Evolutionary conservation across 139 green algal genomes (phyloP).

Genomic region (Coelastrella sp.): DNA sequence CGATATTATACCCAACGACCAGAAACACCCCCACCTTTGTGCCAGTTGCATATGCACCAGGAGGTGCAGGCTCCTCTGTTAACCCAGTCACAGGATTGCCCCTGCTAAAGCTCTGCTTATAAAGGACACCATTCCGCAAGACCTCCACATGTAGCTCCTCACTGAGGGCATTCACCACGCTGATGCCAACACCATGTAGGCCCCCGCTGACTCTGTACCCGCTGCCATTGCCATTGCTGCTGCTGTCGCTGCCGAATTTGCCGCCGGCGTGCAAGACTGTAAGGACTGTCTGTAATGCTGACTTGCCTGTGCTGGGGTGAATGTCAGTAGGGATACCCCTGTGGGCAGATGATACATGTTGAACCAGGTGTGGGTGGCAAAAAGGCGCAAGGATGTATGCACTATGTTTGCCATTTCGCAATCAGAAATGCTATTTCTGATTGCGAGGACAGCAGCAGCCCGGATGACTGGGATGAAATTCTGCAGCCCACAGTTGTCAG

Average conservation of each 20-base stretch:
- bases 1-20: too few species aligned
- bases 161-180: constrained; percentile 97
- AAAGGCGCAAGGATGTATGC: too few species aligned
- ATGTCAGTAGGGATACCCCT: constrained; percentile 92
- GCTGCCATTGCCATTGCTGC: constrained; percentile 51
- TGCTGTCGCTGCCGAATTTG: constrained; percentile 94
- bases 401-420: too few species aligned
- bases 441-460: too few species aligned
- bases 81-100: constrained; percentile 63
- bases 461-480: too few species aligned
- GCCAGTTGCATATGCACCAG: background rate
- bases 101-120: constrained; percentile 80
- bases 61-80: constrained; percentile 9
- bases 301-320: constrained; percentile 91
- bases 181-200: constrained; percentile 96
- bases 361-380: too few species aligned
- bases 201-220: constrained; percentile 90
- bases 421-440: too few species aligned
- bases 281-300: constrained; percentile 82
- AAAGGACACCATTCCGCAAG: constrained; percentile 67
- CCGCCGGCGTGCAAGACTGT: constrained; percentile 97
- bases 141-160: constrained; percentile 66
- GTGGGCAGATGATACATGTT: background rate
- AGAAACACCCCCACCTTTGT: constrained; percentile 38
- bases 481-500: too few species aligned